phyloP scores from a whole-genome alignment of 2,329 filamentous ascomycete genomes.

The Fusarium sulawesiense region DNA sequence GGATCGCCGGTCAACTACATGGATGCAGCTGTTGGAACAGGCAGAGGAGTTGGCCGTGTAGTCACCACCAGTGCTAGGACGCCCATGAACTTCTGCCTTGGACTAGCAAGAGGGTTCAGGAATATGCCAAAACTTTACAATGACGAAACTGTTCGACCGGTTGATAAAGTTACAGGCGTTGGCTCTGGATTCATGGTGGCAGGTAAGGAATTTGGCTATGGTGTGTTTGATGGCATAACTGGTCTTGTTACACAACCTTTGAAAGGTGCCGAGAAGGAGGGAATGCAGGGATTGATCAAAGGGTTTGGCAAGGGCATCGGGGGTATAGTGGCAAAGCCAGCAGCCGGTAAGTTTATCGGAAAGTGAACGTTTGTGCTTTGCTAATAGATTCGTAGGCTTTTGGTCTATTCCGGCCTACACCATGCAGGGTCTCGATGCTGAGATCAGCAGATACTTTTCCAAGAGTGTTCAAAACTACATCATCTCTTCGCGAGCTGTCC shows the following conservation, averaged over 20 bases:
- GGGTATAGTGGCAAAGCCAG: slow-evolving; percentile 84
- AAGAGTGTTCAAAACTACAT: slow-evolving; percentile 83
- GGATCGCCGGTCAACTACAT: slow-evolving; percentile 40
- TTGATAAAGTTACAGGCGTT: slow-evolving; percentile 82
- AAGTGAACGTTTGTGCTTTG: background rate
- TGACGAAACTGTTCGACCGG: slow-evolving; percentile 82
- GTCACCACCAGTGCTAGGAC: slow-evolving; percentile 80
- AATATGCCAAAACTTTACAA: slow-evolving; percentile 89
- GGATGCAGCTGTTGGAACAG: slow-evolving; percentile 72
- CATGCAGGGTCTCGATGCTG: slow-evolving; percentile 84
- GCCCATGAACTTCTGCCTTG: slow-evolving; percentile 86
- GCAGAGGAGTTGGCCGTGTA: slow-evolving; percentile 76
- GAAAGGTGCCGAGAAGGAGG: slow-evolving; percentile 64
- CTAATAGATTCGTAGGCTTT: slow-evolving; percentile 54
- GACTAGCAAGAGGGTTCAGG: slow-evolving; percentile 86
- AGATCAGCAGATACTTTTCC: slow-evolving; percentile 77
- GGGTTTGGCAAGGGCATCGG: slow-evolving; percentile 86
- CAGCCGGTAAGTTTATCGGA: slow-evolving; percentile 68
- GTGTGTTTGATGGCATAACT: slow-evolving; percentile 83
- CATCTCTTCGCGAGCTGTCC: slow-evolving; percentile 77
- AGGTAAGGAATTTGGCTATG: slow-evolving; percentile 80
- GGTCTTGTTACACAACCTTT: slow-evolving; percentile 84
- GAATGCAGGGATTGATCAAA: slow-evolving; percentile 73
- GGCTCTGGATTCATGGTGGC: slow-evolving; percentile 81
- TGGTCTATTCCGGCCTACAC: slow-evolving; percentile 83